Conservation (phyloP, 225 moss, liverwort and hornwort species). For the Pleurozium schreberi region DNA sequence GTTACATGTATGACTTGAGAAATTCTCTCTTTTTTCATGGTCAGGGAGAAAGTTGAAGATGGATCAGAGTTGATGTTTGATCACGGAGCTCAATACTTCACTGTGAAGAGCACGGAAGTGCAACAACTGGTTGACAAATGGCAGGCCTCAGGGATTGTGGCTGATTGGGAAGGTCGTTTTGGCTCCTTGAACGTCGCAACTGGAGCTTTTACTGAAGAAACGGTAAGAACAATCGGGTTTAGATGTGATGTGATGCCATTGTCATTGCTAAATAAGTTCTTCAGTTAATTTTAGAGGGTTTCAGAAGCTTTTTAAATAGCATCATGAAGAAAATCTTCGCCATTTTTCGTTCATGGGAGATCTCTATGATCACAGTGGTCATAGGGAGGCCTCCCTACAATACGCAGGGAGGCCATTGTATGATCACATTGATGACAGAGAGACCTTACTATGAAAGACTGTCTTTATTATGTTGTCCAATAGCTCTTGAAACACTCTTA, state of each 20-base stretch:
- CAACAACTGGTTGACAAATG: constrained; percentile 74
- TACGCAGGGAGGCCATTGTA: neutral
- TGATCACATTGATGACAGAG: neutral
- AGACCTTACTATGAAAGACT: neutral
- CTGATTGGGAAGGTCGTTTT: constrained; percentile 66
- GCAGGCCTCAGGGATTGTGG: constrained; percentile 64
- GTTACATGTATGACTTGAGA: neutral
- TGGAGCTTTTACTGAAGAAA: constrained; percentile 59
- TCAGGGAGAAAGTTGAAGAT: constrained; percentile 56
- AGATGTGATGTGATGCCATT: neutral
- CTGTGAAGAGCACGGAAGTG: constrained; percentile 54
- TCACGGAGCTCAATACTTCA: constrained; percentile 93
- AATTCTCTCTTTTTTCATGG: neutral
- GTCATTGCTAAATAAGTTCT: neutral
- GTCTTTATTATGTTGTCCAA: neutral
- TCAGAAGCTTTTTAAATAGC: neutral
- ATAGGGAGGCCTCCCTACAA: neutral
- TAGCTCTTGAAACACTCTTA: neutral
- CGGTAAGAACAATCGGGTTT: constrained; percentile 30
- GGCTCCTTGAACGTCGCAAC: constrained; percentile 53
- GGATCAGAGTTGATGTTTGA: constrained; percentile 81
- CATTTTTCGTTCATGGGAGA: neutral
- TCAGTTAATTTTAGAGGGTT: neutral
- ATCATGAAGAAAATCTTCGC: neutral
- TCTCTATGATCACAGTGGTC: neutral